Evolutionary conservation across 2,329 filamentous ascomycete species (phyloP).

Genomic region (Malbranchea cinnamomea): DNA sequence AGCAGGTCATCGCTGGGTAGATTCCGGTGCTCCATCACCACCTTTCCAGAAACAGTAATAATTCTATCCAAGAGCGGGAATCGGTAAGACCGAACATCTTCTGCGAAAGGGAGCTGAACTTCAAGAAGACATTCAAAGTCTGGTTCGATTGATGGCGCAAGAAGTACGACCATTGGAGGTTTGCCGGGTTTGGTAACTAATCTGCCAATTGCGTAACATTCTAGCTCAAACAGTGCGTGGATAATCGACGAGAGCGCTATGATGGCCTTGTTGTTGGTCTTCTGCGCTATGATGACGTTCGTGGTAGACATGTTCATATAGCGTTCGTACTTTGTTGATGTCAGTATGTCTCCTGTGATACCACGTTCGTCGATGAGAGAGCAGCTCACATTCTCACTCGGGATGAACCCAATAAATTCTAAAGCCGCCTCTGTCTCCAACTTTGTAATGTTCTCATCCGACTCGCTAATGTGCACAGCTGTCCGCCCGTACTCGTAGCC

Average conservation of each 20-base stretch:
- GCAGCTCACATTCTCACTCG: slow-evolving; percentile 45
- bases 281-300: slow-evolving; percentile 62
- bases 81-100: slow-evolving; percentile 78
- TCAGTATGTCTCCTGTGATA: too few species aligned
- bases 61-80: slow-evolving; percentile 85
- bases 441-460: slow-evolving; percentile 77
- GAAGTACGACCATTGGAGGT: slow-evolving; percentile 58
- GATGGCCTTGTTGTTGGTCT: slow-evolving; percentile 64
- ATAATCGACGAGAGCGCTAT: slow-evolving; percentile 81
- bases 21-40: slow-evolving; percentile 66
- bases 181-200: slow-evolving; percentile 74
- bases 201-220: slow-evolving; percentile 73
- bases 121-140: slow-evolving; percentile 80
- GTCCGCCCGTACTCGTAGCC: slow-evolving; percentile 90
- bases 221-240: slow-evolving; percentile 70
- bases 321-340: slow-evolving; percentile 50
- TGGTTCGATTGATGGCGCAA: slow-evolving; percentile 65
- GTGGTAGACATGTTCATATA: slow-evolving; percentile 75
- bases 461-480: slow-evolving; percentile 74
- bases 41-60: slow-evolving; percentile 70
- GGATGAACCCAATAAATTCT: slow-evolving; percentile 76
- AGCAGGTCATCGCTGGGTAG: slow-evolving; percentile 61
- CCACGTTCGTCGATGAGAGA: too few species aligned
- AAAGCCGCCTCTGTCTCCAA: slow-evolving; percentile 62
- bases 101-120: slow-evolving; percentile 78